Base-by-base conservation (phyloP, 208 protist genomes). In the Crithidia mellificae region DNA sequence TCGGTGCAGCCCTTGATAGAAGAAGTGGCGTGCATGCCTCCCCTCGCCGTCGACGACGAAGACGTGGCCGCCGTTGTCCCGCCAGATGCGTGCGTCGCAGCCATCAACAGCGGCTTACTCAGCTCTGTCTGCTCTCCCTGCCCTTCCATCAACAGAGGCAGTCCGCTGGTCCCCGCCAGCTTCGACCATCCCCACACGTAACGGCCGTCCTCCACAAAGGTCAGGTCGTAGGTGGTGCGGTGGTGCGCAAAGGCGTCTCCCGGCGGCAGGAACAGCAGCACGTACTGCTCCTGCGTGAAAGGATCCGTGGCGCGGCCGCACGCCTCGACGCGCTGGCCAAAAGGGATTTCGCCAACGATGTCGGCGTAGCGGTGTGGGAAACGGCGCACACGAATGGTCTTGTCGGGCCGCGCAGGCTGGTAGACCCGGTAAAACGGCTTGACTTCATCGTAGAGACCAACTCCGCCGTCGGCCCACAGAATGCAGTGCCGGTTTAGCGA, bases 111-210 rank as follows among this genome's bases (percentile, higher is more conserved):
- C 7, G 2, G 43, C 51, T 9, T 2, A 14, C 46, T 27, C 5
- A 51, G 46, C 8, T 6, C 20, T 61, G 50, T 2, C 6, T 63
- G 25, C 36, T 44, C 62, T 7, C 20, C 34, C 22, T 63, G 61
- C 5, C 63, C 57, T 54, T 88, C 81, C 12, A 30, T 43, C 27
- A 93, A 54, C n/a, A 93, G 66, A 11, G 70, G 57, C 1, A 84
- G 58, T 15, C 85, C 85, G 51, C 74, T 87, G 24, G 67, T 67
- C 11, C 84, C 80, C 2, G 73, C 50, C 38, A 91, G 65, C 62
- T 91, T 91, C 25, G 85, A 87, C 88, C 88, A 93, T 6, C 88
- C 88, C 88, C 88, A 93, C n/a, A 90, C 47, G 62, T 75, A 87
- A 38, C 66, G 76, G 11, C 56, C 68, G n/a, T 59, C 56, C 17